These are phyloP conservation scores for Kwoniella europaea DNA, from an alignment of 768 basidiomycete species.

Conservation along the genomic window DNA sequence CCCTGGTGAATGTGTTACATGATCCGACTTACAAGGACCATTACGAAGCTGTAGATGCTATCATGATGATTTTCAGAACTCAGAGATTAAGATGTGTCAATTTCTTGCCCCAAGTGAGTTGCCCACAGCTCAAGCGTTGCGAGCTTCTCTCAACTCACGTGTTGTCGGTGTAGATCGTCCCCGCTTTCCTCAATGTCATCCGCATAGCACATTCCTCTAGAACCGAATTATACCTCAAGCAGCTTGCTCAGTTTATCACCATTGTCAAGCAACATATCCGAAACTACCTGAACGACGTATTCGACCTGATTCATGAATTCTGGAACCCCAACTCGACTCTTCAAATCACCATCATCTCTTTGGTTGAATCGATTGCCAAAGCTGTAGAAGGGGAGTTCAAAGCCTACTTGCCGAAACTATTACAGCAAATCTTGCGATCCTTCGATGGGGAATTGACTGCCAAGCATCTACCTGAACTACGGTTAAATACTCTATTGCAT, in stretches of 20 bases:
- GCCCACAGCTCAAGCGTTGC: neutral
- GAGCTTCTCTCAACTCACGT: slow-evolving; percentile 2
- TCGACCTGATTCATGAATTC: slow-evolving; percentile 81
- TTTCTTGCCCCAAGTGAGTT: slow-evolving; percentile 83
- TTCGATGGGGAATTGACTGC: slow-evolving; percentile 56
- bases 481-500: slow-evolving; percentile 69
- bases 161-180: slow-evolving; percentile 68
- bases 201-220: slow-evolving; percentile 73
- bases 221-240: slow-evolving; percentile 85
- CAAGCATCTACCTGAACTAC: slow-evolving; percentile 65
- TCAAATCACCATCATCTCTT: slow-evolving; percentile 86
- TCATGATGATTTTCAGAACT: slow-evolving; percentile 99
- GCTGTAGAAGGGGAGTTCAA: slow-evolving; percentile 97
- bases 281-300: slow-evolving; percentile 83
- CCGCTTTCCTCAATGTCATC: slow-evolving; percentile 88
- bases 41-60: slow-evolving; percentile 91
- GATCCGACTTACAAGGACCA: slow-evolving; percentile 86
- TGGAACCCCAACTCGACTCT: slow-evolving; percentile 76
- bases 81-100: slow-evolving; percentile 95
- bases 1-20: slow-evolving; percentile 81
- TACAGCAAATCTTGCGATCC: slow-evolving; percentile 83
- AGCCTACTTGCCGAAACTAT: slow-evolving; percentile 85
- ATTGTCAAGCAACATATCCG: slow-evolving; percentile 98
- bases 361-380: slow-evolving; percentile 89
- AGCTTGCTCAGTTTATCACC: slow-evolving; percentile 89